These are phyloP conservation scores for Cyberlindnera mycetangii DNA, from an alignment of 805 yeast genomes.

Conservation along the genomic window DNA sequence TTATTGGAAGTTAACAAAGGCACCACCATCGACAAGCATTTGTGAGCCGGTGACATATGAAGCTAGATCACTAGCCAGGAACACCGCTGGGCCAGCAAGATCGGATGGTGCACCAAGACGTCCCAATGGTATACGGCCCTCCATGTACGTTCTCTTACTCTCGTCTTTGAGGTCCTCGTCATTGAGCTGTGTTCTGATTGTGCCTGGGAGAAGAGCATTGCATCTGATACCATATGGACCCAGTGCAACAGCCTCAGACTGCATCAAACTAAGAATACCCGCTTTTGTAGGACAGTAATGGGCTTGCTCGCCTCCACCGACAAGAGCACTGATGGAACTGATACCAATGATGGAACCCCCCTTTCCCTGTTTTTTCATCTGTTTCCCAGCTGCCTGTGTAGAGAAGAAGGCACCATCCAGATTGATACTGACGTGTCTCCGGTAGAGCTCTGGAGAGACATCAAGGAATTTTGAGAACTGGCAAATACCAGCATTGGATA, in stretches of 20 bases:
- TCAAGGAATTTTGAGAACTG: slow-evolving; percentile 40
- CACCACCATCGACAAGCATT: slow-evolving; percentile 43
- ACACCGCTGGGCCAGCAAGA: slow-evolving; percentile 41
- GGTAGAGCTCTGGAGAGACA: slow-evolving; percentile 36
- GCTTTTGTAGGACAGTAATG: slow-evolving; percentile 49
- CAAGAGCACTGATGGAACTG: slow-evolving; percentile 41
- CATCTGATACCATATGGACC: slow-evolving; percentile 43
- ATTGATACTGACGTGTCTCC: slow-evolving; percentile 37
- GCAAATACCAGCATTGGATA: slow-evolving; percentile 48
- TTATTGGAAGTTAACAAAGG: slow-evolving; percentile 44
- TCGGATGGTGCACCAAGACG: slow-evolving; percentile 38
- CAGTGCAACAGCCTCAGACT: slow-evolving; percentile 41
- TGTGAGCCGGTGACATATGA: slow-evolving; percentile 41
- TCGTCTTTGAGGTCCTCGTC: slow-evolving; percentile 40
- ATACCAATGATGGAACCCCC: slow-evolving; percentile 48
- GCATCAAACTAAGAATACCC: slow-evolving; percentile 43
- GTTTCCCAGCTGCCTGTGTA: slow-evolving; percentile 46
- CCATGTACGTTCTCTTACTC: slow-evolving; percentile 36
- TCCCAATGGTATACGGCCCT: slow-evolving; percentile 38
- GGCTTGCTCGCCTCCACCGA: slow-evolving; percentile 44
- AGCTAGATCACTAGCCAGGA: slow-evolving; percentile 38
- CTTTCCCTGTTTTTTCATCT: slow-evolving; percentile 42
- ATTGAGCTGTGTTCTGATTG: slow-evolving; percentile 40
- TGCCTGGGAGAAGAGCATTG: slow-evolving; percentile 45
- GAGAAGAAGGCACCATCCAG: slow-evolving; percentile 43